A percentile compares a stretch with the other conserved stretches of the same genome.
Evolutionary conservation across 2,329 filamentous ascomycete genomes (phyloP).

Genomic region (Fulvia fulva): DNA sequence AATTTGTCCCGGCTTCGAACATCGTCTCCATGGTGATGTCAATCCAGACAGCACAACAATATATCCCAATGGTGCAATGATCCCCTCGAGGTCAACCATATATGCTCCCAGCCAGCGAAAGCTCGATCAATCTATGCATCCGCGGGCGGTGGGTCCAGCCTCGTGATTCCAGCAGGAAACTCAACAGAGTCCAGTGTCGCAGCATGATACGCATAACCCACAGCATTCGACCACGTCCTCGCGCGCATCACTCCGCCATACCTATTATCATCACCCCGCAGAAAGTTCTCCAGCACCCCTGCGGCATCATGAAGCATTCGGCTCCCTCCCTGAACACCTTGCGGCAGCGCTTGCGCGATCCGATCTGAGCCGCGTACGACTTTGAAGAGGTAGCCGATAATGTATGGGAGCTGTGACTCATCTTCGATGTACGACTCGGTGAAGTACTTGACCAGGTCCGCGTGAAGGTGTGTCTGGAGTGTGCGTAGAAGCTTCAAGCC

Average conservation of each 20-base stretch:
- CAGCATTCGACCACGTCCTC: not conserved
- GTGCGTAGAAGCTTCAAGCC: constrained; percentile 1
- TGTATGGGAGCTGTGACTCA: constrained; percentile 6
- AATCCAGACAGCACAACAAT: too few species aligned
- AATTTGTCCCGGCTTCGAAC: too few species aligned
- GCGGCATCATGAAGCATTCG: not conserved
- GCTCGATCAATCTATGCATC: not conserved
- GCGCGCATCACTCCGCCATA: not conserved
- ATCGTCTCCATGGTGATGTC: too few species aligned
- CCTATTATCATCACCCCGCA: not conserved
- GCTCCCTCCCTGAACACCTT: constrained; percentile 23
- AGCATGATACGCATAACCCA: not conserved
- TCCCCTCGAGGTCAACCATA: too few species aligned
- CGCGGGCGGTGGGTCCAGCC: not conserved
- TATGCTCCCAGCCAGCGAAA: too few species aligned
- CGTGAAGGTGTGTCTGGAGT: constrained; percentile 5
- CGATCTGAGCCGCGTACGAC: constrained; percentile 5
- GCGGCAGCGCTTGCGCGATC: not conserved
- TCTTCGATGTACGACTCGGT: constrained; percentile 5
- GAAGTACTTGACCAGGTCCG: constrained; percentile 7
- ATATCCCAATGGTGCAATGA: too few species aligned
- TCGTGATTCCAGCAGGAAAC: not conserved
- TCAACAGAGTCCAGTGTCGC: not conserved
- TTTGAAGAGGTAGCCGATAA: constrained; percentile 10
- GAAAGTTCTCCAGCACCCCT: not conserved